A percentile compares a stretch with the other conserved stretches of the same genome.
Evolutionary conservation across 345 rosid species (phyloP).

Genomic region (Rhodamnia rubescens): DNA sequence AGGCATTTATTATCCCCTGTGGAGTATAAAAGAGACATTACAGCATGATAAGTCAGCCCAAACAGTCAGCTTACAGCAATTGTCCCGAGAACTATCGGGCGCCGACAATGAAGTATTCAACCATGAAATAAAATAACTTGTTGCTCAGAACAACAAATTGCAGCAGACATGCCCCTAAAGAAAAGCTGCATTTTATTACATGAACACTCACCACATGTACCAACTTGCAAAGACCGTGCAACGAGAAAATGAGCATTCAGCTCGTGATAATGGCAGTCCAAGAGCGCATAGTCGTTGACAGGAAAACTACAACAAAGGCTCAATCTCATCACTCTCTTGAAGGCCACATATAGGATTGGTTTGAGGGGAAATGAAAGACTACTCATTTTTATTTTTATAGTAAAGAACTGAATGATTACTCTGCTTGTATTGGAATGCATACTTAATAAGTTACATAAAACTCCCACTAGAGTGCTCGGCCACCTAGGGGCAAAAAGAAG

Average conservation of each 20-base stretch:
- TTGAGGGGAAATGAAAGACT: neutral
- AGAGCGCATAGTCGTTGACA: neutral
- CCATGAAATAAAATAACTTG: neutral
- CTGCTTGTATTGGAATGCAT: neutral
- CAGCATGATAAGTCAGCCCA: conserved; percentile 1
- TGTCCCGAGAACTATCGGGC: neutral
- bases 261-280: neutral
- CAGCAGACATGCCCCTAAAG: neutral
- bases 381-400: no score
- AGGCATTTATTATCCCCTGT: conserved; percentile 13
- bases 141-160: neutral
- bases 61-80: neutral
- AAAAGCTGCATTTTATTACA: neutral
- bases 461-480: neutral
- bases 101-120: neutral
- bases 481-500: neutral
- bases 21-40: neutral
- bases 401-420: neutral
- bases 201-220: neutral
- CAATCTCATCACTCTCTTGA: neutral
- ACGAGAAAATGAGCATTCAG: neutral
- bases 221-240: neutral
- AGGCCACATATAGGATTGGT: neutral
- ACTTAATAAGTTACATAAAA: neutral
- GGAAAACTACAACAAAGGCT: neutral